Conservation (phyloP, 306 rosid species). For the Quercus ilex region DNA sequence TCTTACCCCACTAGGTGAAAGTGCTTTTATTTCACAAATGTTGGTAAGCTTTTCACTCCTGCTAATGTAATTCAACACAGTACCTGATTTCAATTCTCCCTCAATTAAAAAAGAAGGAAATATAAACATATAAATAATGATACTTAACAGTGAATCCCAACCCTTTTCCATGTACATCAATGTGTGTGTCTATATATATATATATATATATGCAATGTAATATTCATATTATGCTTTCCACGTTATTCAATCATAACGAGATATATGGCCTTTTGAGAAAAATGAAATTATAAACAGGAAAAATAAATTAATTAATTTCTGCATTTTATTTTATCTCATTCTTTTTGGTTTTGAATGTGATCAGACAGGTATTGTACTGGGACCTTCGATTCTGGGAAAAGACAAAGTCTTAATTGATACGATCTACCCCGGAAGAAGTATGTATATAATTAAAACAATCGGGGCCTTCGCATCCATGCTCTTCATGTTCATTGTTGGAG, state of each 20-base stretch:
- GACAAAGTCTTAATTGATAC: background rate
- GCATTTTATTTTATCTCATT: background rate
- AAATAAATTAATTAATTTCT: background rate
- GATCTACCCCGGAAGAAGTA: slow-evolving; percentile 35
- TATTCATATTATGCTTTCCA: background rate
- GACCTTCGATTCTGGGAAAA: slow-evolving; percentile 47
- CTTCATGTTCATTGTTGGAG: slow-evolving; percentile 49
- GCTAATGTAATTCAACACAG: too few species aligned
- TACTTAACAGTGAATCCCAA: too few species aligned
- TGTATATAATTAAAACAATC: slow-evolving; percentile 33
- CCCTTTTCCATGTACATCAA: too few species aligned
- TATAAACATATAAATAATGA: too few species aligned
- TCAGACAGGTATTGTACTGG: slow-evolving; percentile 47
- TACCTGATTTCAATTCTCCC: background rate
- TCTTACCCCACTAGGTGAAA: slow-evolving; percentile 48
- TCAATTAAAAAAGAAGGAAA: background rate
- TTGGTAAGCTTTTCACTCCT: slow-evolving; percentile 32
- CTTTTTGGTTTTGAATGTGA: background rate
- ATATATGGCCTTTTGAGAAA: too few species aligned
- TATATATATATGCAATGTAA: too few species aligned
- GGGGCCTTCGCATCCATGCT: slow-evolving; percentile 49
- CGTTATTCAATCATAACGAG: background rate
- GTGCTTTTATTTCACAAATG: slow-evolving; percentile 46
- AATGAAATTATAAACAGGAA: background rate
- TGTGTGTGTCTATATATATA: too few species aligned